Percentiles rank a stretch among this genome's conserved stretches.
These are phyloP conservation scores for Umbelopsis isabellina DNA, from an alignment of 192 early-diverging fungal species.

Conservation along the genomic window DNA sequence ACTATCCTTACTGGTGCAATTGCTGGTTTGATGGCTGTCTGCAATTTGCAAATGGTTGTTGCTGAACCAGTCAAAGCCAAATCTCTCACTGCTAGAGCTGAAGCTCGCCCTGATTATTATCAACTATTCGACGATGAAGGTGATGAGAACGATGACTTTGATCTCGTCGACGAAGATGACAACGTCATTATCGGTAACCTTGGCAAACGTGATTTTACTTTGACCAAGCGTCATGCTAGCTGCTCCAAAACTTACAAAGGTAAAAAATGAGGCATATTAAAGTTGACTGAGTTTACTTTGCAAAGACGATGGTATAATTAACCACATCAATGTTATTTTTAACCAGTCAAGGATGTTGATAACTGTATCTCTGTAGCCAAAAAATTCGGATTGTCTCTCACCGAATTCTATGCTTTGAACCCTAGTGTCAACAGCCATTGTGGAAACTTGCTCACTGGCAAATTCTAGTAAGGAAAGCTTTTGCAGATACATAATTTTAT, in stretches of 20 bases:
- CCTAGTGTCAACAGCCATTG: constrained; percentile 35
- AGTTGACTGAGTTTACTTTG: not conserved
- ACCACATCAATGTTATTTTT: not conserved
- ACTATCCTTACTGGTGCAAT: not conserved
- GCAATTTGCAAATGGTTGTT: constrained; percentile 13
- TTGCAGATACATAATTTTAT: not conserved
- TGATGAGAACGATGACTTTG: not conserved
- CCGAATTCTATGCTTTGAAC: constrained; percentile 34
- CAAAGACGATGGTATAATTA: not conserved
- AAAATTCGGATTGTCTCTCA: constrained; percentile 21
- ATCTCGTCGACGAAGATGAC: constrained; percentile 7
- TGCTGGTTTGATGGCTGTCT: constrained; percentile 8
- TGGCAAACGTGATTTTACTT: not conserved
- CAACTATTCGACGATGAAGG: not conserved
- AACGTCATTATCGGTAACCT: not conserved
- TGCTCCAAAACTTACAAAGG: constrained; percentile 19
- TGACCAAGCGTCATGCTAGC: not conserved
- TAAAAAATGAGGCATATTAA: not conserved
- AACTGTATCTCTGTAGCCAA: constrained; percentile 28
- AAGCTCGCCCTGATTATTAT: constrained; percentile 3
- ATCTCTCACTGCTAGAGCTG: not conserved
- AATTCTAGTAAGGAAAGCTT: constrained; percentile 21
- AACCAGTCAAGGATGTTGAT: constrained; percentile 26
- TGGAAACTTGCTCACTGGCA: constrained; percentile 29
- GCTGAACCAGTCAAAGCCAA: constrained; percentile 12